Evolutionary conservation across 2,329 filamentous ascomycete species (phyloP).

Genomic region (Teratosphaeria destructans): DNA sequence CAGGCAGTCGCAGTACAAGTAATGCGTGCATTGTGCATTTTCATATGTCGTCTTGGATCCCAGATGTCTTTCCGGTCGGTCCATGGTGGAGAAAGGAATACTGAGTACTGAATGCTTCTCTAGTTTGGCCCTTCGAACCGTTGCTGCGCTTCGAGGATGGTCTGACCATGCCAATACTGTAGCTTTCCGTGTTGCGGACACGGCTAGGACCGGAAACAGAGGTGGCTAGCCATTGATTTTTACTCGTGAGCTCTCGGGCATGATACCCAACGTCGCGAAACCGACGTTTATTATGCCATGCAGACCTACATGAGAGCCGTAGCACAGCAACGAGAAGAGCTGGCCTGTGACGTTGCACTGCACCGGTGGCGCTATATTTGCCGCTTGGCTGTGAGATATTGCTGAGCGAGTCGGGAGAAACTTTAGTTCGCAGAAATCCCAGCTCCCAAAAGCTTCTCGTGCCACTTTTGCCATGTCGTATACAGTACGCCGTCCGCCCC

Average conservation of each 20-base stretch:
- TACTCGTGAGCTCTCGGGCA: background rate
- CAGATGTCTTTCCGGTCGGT: too few relatives aligned
- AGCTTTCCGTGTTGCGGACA: background rate
- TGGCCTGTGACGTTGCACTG: background rate
- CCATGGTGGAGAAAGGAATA: too few relatives aligned
- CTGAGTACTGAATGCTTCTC: too few relatives aligned
- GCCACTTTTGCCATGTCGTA: too few relatives aligned
- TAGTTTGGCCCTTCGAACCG: background rate
- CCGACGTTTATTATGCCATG: background rate
- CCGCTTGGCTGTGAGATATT: too few relatives aligned
- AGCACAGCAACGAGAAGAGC: background rate
- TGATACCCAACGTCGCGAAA: background rate
- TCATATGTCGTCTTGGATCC: too few relatives aligned
- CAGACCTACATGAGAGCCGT: background rate
- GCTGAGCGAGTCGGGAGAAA: too few relatives aligned
- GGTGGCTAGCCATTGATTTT: background rate
- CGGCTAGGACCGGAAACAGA: background rate
- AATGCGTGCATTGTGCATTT: too few relatives aligned
- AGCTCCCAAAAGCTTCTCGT: too few relatives aligned
- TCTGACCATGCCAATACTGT: background rate
- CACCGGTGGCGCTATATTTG: background rate
- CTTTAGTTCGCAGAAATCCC: too few relatives aligned
- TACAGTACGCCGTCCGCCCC: too few relatives aligned
- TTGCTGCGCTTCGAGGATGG: background rate
- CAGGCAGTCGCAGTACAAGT: too few relatives aligned